These are phyloP conservation scores for Galeopsis tetrahit DNA, from an alignment of 257 asterid genomes.

Conservation along the genomic window DNA sequence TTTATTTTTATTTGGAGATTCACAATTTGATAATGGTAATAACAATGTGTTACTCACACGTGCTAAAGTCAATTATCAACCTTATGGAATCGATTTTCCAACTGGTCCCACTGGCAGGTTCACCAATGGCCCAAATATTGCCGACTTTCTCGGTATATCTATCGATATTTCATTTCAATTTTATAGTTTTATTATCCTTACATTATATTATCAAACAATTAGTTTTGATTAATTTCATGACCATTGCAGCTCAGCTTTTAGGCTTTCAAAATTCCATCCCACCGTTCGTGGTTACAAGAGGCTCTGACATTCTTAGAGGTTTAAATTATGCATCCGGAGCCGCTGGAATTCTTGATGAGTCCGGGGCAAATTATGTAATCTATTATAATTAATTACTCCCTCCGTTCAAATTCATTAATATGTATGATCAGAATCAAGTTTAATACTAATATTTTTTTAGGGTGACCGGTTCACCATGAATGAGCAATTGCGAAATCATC, in stretches of 20 bases:
- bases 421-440: too few relatives aligned
- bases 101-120: constrained; percentile 61
- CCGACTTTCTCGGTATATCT: constrained; percentile 49
- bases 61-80: constrained; percentile 55
- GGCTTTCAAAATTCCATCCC: constrained; percentile 49
- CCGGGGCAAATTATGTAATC: constrained; percentile 45
- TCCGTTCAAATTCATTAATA: too few relatives aligned
- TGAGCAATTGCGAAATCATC: constrained; percentile 41
- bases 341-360: constrained; percentile 56
- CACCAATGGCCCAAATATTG: constrained; percentile 41
- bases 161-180: not conserved
- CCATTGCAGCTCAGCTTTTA: constrained; percentile 41
- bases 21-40: constrained; percentile 61
- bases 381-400: not conserved
- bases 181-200: not conserved
- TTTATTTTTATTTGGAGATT: constrained; percentile 54
- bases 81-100: constrained; percentile 65
- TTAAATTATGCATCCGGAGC: constrained; percentile 73
- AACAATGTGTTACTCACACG: constrained; percentile 45
- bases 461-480: constrained; percentile 43
- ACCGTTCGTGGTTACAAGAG: constrained; percentile 46
- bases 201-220: not conserved
- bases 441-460: constrained; percentile 13
- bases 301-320: constrained; percentile 41
- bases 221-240: not conserved